phyloP scores from a whole-genome alignment of 1,284 basidiomycete genomes.

The Ganoderma boninense region DNA sequence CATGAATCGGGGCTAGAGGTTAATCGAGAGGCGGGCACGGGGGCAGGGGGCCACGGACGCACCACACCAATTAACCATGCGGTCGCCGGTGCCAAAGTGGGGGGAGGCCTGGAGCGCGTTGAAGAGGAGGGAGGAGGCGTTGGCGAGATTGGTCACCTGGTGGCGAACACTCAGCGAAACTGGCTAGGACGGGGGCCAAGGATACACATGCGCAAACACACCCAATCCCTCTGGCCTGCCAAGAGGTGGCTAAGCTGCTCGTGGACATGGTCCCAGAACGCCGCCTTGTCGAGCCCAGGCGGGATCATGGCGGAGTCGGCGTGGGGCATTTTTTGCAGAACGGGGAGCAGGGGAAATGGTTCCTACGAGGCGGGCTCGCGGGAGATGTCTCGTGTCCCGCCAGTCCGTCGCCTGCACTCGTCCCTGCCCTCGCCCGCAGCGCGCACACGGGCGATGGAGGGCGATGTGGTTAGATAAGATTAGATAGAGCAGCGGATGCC shows the following conservation, averaged over 20 bases:
- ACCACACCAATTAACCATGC: conserved; percentile 92
- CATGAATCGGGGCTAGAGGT: neutral
- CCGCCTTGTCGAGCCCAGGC: conserved; percentile 68
- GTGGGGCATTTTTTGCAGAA: conserved; percentile 70
- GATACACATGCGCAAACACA: conserved; percentile 43
- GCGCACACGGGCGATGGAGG: no score
- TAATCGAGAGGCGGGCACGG: neutral
- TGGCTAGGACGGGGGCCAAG: neutral
- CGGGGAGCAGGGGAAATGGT: neutral
- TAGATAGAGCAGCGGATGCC: conserved; percentile 15
- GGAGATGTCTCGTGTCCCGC: neutral
- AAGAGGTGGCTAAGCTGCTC: conserved; percentile 69
- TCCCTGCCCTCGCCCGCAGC: no score
- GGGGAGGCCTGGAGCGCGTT: conserved; percentile 70
- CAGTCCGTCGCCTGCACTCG: no score
- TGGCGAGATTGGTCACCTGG: conserved; percentile 89
- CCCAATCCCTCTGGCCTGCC: conserved; percentile 80
- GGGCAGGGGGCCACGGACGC: conserved; percentile 38
- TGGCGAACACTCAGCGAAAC: conserved; percentile 20
- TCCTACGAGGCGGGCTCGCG: neutral
- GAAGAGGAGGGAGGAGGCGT: conserved; percentile 82
- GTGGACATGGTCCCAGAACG: conserved; percentile 83
- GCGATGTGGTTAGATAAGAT: conserved; percentile 15
- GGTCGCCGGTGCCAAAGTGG: conserved; percentile 69
- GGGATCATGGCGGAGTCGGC: conserved; percentile 84